phyloP scores from a whole-genome alignment of 2,329 filamentous ascomycete species.

The Aspergillus sp. region DNA sequence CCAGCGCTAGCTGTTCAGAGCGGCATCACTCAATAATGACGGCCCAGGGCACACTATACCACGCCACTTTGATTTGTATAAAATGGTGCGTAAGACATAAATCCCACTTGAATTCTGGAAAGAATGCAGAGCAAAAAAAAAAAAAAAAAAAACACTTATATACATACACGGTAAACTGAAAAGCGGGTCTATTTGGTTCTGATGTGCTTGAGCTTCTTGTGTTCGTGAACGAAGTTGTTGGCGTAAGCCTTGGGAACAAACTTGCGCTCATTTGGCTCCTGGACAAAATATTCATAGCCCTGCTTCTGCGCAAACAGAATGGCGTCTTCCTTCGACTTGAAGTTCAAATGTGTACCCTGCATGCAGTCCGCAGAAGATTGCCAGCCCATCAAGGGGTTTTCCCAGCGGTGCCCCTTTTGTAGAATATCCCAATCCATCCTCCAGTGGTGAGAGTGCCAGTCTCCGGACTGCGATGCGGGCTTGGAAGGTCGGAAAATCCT shows the following conservation, averaged over 20 bases:
- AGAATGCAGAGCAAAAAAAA: conserved; percentile 18
- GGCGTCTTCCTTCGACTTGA: conserved; percentile 91
- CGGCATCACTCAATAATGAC: too few species aligned
- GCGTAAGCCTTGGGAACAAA: conserved; percentile 92
- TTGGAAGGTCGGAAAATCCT: conserved; percentile 93
- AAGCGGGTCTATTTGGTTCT: conserved; percentile 67
- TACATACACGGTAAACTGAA: conserved; percentile 41
- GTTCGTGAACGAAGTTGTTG: conserved; percentile 87
- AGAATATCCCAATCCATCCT: conserved; percentile 98
- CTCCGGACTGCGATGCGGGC: conserved; percentile 92
- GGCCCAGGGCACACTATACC: background rate
- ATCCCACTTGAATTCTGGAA: conserved; percentile 16
- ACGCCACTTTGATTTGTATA: background rate
- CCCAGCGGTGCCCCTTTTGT: conserved; percentile 91
- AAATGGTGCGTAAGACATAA: background rate
- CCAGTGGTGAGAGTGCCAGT: conserved; percentile 82
- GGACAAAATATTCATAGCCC: conserved; percentile 98
- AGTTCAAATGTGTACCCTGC: conserved; percentile 89
- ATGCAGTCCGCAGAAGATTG: conserved; percentile 92
- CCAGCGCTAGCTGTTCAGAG: too few species aligned
- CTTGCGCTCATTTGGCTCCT: conserved; percentile 88
- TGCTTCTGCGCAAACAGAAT: conserved; percentile 97
- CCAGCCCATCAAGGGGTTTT: conserved; percentile 98
- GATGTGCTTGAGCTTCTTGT: conserved; percentile 84
- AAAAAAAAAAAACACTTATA: conserved; percentile 26